Conservation (phyloP, 345 rosid genomes). For the Populus pruinosa region DNA sequence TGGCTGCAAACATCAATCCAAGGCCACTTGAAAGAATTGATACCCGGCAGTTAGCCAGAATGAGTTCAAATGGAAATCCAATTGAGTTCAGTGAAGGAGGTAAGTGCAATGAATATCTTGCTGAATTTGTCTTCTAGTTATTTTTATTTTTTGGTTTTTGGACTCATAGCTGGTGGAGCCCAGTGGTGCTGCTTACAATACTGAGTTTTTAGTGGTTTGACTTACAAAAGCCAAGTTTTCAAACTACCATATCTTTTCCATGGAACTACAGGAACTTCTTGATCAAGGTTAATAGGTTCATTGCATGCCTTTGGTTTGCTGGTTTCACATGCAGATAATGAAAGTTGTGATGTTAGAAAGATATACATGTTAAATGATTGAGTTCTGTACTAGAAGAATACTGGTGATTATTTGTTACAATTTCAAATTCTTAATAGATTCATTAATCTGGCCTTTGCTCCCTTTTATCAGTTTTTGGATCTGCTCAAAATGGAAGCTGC, state of each 20-base stretch:
- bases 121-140: not conserved
- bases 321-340: slow-evolving; percentile 6
- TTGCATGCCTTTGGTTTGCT: slow-evolving; percentile 10
- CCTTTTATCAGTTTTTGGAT: slow-evolving; percentile 53
- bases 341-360: not conserved
- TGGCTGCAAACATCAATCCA: slow-evolving; percentile 40
- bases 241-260: not conserved
- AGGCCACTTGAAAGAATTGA: slow-evolving; percentile 54
- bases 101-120: slow-evolving; percentile 29
- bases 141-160: not conserved
- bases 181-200: not conserved
- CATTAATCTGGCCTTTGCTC: slow-evolving; percentile 7
- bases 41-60: slow-evolving; percentile 43
- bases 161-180: not conserved
- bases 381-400: not conserved
- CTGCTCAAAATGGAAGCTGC: slow-evolving; percentile 65
- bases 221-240: not conserved
- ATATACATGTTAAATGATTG: not conserved
- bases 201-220: not conserved
- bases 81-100: slow-evolving; percentile 52
- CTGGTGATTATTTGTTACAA: not conserved
- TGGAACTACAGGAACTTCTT: not conserved
- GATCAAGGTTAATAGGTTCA: not conserved
- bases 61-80: slow-evolving; percentile 44
- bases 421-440: not conserved